Percentiles rank a stretch among this genome's conserved stretches.
Conservation (phyloP, 106 monocot genomes). For the Allium sativum region DNA sequence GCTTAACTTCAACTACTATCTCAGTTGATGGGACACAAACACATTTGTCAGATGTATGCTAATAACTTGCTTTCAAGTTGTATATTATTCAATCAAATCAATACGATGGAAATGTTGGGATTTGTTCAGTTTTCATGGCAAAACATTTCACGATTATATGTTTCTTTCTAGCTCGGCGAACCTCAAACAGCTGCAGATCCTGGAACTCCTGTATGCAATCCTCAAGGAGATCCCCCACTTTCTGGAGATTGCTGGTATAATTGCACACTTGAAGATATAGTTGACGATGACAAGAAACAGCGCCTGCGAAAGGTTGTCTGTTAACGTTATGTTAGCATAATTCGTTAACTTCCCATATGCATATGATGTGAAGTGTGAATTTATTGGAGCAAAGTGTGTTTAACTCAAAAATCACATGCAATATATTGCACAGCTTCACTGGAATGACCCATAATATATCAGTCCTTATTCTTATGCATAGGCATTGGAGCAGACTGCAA, state of each 20-base stretch:
- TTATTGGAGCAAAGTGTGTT: neutral
- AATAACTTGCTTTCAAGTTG: no score
- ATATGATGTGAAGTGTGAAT: no score
- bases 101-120: no score
- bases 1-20: no score
- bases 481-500: constrained; percentile 87
- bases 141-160: neutral
- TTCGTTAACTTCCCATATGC: neutral
- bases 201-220: constrained; percentile 52
- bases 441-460: neutral
- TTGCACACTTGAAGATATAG: constrained; percentile 85
- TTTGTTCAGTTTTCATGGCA: no score
- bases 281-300: constrained; percentile 78
- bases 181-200: constrained; percentile 38
- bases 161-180: constrained; percentile 60
- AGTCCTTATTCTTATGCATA: constrained; percentile 6
- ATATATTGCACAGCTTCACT: neutral
- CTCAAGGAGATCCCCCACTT: constrained; percentile 79
- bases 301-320: constrained; percentile 84
- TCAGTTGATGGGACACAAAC: no score
- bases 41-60: no score
- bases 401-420: neutral
- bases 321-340: neutral
- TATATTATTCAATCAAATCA: no score
- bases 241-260: constrained; percentile 93